Conservation (phyloP, 1,284 basidiomycete species). For the Puccinia triticina region DNA sequence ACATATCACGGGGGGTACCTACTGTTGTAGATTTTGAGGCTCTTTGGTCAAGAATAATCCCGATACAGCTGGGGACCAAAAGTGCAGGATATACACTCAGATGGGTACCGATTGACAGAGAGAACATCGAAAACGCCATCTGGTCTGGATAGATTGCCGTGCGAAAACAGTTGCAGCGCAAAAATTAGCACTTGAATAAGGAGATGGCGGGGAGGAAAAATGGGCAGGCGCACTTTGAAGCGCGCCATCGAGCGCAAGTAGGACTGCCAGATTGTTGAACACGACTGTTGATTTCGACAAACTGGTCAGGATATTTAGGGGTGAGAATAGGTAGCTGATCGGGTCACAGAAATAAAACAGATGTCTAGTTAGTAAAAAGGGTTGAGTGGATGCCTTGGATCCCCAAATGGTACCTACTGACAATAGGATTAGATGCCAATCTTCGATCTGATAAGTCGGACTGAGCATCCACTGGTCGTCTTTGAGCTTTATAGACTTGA, state of each 20-base stretch:
- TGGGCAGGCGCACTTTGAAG: not conserved
- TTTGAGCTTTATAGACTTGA: not conserved
- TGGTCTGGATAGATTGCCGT: constrained; percentile 63
- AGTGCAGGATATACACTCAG: constrained; percentile 73
- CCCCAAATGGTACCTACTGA: not conserved
- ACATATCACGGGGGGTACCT: not conserved
- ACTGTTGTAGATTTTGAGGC: not conserved
- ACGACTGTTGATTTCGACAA: constrained; percentile 53
- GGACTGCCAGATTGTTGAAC: constrained; percentile 40
- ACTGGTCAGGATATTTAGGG: constrained; percentile 50
- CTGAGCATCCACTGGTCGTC: constrained; percentile 63
- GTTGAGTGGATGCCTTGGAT: not conserved
- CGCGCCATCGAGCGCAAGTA: constrained; percentile 50
- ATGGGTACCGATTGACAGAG: constrained; percentile 72
- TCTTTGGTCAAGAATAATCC: constrained; percentile 13
- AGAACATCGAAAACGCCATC: constrained; percentile 66
- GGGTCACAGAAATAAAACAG: not conserved
- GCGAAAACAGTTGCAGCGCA: not conserved
- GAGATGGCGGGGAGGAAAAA: not conserved
- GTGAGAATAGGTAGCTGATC: constrained; percentile 50
- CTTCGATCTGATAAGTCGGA: constrained; percentile 51
- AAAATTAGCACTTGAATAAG: not conserved
- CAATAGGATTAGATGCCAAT: constrained; percentile 24
- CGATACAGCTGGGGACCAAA: constrained; percentile 63
- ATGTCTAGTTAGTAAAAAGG: not conserved